Conservation (phyloP, 345 rosid species). For the Dipteronia dyeriana region DNA sequence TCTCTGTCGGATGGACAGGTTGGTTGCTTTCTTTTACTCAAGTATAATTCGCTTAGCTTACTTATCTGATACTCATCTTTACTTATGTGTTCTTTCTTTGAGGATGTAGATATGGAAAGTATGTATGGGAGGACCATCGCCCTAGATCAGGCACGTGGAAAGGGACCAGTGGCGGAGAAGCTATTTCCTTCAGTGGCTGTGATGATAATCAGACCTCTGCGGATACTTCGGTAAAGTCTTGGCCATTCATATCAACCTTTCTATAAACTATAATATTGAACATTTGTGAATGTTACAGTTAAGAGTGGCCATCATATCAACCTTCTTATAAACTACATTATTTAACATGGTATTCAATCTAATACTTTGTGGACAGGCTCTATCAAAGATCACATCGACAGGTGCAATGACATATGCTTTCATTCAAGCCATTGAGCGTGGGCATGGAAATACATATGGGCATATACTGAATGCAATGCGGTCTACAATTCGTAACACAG, state of each 20-base stretch:
- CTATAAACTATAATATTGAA: neutral
- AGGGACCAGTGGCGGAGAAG: slow-evolving; percentile 93
- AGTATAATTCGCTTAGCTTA: neutral
- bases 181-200: slow-evolving; percentile 85
- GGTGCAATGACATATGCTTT: slow-evolving; percentile 97
- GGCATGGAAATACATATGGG: slow-evolving; percentile 70
- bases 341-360: neutral
- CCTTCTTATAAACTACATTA: neutral
- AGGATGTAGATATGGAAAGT: slow-evolving; percentile 50
- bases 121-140: slow-evolving; percentile 82
- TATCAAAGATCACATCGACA: slow-evolving; percentile 67
- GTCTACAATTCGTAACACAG: slow-evolving; percentile 54
- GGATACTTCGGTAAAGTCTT: slow-evolving; percentile 65
- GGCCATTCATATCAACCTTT: neutral
- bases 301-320: neutral
- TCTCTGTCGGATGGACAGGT: slow-evolving; percentile 90
- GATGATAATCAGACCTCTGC: slow-evolving; percentile 85
- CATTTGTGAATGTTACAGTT: neutral
- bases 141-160: slow-evolving; percentile 81
- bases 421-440: slow-evolving; percentile 80
- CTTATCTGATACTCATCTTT: neutral
- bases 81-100: slow-evolving; percentile 9
- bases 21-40: slow-evolving; percentile 10
- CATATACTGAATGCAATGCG: slow-evolving; percentile 72
- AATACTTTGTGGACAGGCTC: slow-evolving; percentile 46